Base-by-base conservation (phyloP, 345 rosid species). In the Citropsis articulata region DNA sequence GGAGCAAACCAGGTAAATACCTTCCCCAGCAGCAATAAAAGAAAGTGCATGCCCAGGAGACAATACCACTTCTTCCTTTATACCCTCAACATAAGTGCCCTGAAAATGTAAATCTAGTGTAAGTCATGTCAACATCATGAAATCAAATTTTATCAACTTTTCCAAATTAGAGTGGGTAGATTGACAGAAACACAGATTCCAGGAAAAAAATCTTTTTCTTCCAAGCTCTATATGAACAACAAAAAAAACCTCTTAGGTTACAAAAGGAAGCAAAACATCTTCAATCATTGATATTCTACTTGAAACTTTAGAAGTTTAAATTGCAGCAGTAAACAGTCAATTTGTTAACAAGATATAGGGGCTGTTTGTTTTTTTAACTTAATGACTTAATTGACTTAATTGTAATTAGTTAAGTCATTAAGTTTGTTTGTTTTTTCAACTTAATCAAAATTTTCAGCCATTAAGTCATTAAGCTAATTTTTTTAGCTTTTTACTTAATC, bases 11-110 rank as follows among this genome's bases (percentile, higher is more conserved):
- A 24, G 48, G 56, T 73, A 48, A 31, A 75, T 86, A 97, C 99
- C 99, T 90, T 97, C 99, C 62, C 99, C 99, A 36, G 99, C 98
- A 63, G 99, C 97, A 87, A 97, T 94, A 83, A 97, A 97, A 71
- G 99, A 97, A 79, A 97, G 89, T 61, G 92, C 99, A 63, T 94
- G 99, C 65, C 98, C 99, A 53, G 99, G 99, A 86, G 99, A 97
- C 85, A 97, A 86, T 62, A 97, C 98, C 69, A 97, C 98, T 86
- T 97, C 98, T 88, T 97, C 99, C 85, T 94, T 97, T 83, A 97
- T 93, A 69, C 99, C 99, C 86, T 97, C 99, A 40, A 97, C 99
- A 69, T 97, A 97, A 64, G 99, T 97, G 40, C 99, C 99, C 99
- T 97, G 84, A 48, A 76, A 86, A 70, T 28, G 53, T 61, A 24